These are phyloP conservation scores for Bipolaris sorokiniana DNA, from an alignment of 2,329 filamentous ascomycete species.

Conservation along the genomic window DNA sequence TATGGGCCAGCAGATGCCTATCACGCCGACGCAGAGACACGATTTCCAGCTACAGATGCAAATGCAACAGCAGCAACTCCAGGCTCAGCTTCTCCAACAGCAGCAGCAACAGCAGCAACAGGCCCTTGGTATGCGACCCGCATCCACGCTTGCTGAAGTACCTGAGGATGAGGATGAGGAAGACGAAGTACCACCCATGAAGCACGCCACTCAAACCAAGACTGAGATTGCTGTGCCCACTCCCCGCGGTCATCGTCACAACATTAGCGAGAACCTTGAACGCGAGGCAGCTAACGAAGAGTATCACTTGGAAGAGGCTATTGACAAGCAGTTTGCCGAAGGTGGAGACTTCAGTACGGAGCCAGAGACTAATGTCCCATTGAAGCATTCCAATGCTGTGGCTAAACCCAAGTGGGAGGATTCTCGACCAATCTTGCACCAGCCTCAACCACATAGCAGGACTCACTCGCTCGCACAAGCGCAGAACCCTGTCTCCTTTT, in stretches of 20 bases:
- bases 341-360: slow-evolving; percentile 71
- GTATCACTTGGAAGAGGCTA: slow-evolving; percentile 81
- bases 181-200: slow-evolving; percentile 47
- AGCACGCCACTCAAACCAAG: slow-evolving; percentile 48
- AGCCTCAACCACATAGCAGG: slow-evolving; percentile 75
- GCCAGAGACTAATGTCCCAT: slow-evolving; percentile 37
- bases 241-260: slow-evolving; percentile 68
- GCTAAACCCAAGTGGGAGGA: slow-evolving; percentile 44
- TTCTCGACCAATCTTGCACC: slow-evolving; percentile 62
- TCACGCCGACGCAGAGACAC: slow-evolving; percentile 41
- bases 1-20: slow-evolving; percentile 55
- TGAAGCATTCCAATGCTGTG: slow-evolving; percentile 35
- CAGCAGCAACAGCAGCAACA: slow-evolving; percentile 52
- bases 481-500: slow-evolving; percentile 51
- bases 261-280: slow-evolving; percentile 78
- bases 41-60: slow-evolving; percentile 56
- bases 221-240: slow-evolving; percentile 66
- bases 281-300: slow-evolving; percentile 85
- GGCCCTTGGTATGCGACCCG: slow-evolving; percentile 54
- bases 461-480: slow-evolving; percentile 74
- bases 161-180: slow-evolving; percentile 75
- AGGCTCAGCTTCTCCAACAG: slow-evolving; percentile 57
- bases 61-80: slow-evolving; percentile 59
- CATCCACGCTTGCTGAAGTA: slow-evolving; percentile 68
- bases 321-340: slow-evolving; percentile 78